Percentiles rank a stretch among this genome's conserved stretches.
Conservation (phyloP, 2,329 filamentous ascomycete genomes). For the Pseudocercospora fuligena region DNA sequence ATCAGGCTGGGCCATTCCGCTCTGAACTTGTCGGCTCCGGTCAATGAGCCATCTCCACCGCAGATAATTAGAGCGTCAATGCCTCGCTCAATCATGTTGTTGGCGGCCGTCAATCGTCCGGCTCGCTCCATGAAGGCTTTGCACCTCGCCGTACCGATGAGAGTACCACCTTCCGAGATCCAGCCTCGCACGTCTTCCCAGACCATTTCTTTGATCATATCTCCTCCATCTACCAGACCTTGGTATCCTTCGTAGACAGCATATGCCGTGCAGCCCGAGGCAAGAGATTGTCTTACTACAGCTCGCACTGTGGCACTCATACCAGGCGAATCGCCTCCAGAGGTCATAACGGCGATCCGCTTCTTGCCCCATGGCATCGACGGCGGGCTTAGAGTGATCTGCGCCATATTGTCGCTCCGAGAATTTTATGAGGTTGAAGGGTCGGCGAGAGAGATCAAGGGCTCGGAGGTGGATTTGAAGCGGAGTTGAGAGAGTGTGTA, state of each 20-base stretch:
- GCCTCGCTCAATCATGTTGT: slow-evolving; percentile 90
- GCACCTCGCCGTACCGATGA: slow-evolving; percentile 94
- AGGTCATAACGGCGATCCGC: slow-evolving; percentile 88
- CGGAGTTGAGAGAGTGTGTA: neutral
- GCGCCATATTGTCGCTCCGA: slow-evolving; percentile 33
- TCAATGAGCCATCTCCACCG: slow-evolving; percentile 94
- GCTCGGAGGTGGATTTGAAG: neutral
- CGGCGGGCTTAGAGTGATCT: slow-evolving; percentile 38
- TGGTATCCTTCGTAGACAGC: slow-evolving; percentile 88
- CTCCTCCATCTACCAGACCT: slow-evolving; percentile 85
- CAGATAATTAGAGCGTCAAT: slow-evolving; percentile 97
- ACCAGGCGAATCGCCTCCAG: slow-evolving; percentile 89
- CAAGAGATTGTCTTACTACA: slow-evolving; percentile 88
- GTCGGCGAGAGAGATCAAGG: neutral
- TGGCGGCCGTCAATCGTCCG: slow-evolving; percentile 82
- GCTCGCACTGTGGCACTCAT: slow-evolving; percentile 93
- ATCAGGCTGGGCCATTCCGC: slow-evolving; percentile 89
- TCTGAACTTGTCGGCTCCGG: slow-evolving; percentile 91
- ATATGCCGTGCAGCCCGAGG: slow-evolving; percentile 63
- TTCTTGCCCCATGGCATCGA: slow-evolving; percentile 51
- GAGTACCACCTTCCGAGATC: slow-evolving; percentile 89
- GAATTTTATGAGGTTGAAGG: neutral
- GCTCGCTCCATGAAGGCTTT: slow-evolving; percentile 88
- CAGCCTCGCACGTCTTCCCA: slow-evolving; percentile 96
- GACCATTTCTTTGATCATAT: slow-evolving; percentile 83